Percentiles rank a stretch among this genome's conserved stretches.
Conservation (phyloP, 371 early-diverging fungal species). For the Mucor indicus region DNA sequence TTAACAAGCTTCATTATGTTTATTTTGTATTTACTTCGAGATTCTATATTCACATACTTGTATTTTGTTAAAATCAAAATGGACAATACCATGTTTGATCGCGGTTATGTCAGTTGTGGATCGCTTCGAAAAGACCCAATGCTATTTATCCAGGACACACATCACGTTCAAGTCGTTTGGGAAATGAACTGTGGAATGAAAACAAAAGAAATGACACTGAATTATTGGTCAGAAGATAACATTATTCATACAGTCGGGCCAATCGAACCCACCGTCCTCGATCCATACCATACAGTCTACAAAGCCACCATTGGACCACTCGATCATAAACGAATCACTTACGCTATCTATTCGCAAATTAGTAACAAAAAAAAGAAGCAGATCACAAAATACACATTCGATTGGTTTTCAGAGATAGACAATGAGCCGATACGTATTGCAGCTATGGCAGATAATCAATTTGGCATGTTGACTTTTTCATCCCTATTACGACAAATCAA, state of each 20-base stretch:
- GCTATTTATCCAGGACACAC: conserved; percentile 51
- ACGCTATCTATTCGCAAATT: background rate
- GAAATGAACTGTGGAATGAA: conserved; percentile 54
- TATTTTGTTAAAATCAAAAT: conserved; percentile 48
- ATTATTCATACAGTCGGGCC: conserved; percentile 7
- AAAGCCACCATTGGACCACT: conserved; percentile 50
- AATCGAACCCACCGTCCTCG: conserved; percentile 31
- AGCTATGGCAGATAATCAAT: conserved; percentile 63
- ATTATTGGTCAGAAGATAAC: conserved; percentile 11
- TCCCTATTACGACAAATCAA: conserved; percentile 45
- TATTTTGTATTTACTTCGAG: conserved; percentile 31
- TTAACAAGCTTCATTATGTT: conserved; percentile 18
- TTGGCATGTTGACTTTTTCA: conserved; percentile 51
- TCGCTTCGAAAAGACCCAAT: conserved; percentile 55
- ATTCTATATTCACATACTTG: conserved; percentile 30
- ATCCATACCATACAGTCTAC: conserved; percentile 48
- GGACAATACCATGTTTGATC: conserved; percentile 51
- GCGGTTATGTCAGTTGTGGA: conserved; percentile 48
- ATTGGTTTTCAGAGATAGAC: conserved; percentile 21
- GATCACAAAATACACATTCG: conserved; percentile 24
- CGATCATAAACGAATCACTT: conserved; percentile 13
- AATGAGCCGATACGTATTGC: conserved; percentile 50
- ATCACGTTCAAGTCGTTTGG: conserved; percentile 57
- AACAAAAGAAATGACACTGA: conserved; percentile 40
- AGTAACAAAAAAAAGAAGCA: conserved; percentile 15